These are phyloP conservation scores for Anisogramma anomala DNA, from an alignment of 2,329 filamentous ascomycete species.

Conservation along the genomic window DNA sequence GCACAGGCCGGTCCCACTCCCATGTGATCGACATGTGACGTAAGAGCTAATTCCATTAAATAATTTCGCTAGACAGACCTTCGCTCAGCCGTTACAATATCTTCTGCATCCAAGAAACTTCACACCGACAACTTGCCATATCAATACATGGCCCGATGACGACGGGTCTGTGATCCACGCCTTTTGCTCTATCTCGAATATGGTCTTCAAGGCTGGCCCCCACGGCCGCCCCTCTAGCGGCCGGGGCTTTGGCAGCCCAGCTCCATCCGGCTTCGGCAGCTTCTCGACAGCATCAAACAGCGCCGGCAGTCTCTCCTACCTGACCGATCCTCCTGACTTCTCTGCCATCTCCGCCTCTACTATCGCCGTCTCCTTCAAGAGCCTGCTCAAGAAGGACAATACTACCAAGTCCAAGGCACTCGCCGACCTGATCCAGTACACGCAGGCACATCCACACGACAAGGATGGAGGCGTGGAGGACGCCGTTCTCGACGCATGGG, in stretches of 20 bases:
- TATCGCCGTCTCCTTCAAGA: conserved; percentile 83
- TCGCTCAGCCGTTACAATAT: no score
- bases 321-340: conserved; percentile 75
- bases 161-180: no score
- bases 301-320: conserved; percentile 59
- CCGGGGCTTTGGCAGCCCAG: conserved; percentile 15
- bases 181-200: background rate
- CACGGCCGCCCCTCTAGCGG: conserved; percentile 10
- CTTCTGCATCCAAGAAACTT: no score
- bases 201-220: conserved; percentile 5
- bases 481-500: conserved; percentile 76
- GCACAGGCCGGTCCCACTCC: no score
- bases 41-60: no score
- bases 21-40: no score
- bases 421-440: conserved; percentile 63
- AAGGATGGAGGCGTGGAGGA: conserved; percentile 60
- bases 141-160: no score
- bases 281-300: conserved; percentile 30
- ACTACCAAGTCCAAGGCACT: conserved; percentile 85
- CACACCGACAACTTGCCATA: no score
- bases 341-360: conserved; percentile 66
- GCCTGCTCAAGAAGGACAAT: conserved; percentile 81
- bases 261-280: conserved; percentile 26
- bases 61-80: no score
- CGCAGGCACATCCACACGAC: conserved; percentile 23